phyloP scores from a whole-genome alignment of 2,329 filamentous ascomycete species.

The Colletotrichum salicis region DNA sequence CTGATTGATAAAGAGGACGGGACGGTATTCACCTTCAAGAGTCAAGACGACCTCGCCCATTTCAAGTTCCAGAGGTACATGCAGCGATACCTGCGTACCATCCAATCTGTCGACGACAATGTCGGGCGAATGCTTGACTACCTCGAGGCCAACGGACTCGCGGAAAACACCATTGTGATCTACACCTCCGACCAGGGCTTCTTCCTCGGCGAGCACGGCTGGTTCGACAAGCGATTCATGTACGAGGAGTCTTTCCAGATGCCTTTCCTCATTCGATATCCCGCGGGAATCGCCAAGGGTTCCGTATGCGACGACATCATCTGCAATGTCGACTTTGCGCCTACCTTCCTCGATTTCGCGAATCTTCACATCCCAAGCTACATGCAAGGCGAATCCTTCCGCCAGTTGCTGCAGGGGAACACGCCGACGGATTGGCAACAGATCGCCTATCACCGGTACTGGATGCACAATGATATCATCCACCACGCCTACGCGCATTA shows the following conservation, averaged over 20 bases:
- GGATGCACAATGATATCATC: conserved; percentile 64
- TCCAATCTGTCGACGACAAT: conserved; percentile 64
- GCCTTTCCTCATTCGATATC: conserved; percentile 62
- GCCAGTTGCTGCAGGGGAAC: conserved; percentile 46
- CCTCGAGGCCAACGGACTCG: conserved; percentile 53
- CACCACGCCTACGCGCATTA: conserved; percentile 64
- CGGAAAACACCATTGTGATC: conserved; percentile 61
- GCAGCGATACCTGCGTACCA: conserved; percentile 64
- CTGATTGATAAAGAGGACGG: conserved; percentile 60
- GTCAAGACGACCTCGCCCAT: conserved; percentile 53
- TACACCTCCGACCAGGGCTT: conserved; percentile 67
- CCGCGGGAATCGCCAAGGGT: conserved; percentile 50
- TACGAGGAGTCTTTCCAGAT: conserved; percentile 68
- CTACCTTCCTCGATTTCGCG: conserved; percentile 60
- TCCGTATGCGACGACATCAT: conserved; percentile 59
- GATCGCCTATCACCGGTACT: conserved; percentile 65
- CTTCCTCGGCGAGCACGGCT: conserved; percentile 67
- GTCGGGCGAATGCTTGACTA: conserved; percentile 60
- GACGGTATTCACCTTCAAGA: conserved; percentile 56
- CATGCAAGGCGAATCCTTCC: conserved; percentile 63
- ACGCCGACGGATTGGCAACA: conserved; percentile 59
- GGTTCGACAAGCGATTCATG: conserved; percentile 69
- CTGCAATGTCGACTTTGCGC: conserved; percentile 65
- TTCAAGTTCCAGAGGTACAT: conserved; percentile 69
- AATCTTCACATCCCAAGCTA: conserved; percentile 54